These are phyloP conservation scores for Jatropha multifida DNA, from an alignment of 441 rosid genomes.

Conservation along the genomic window DNA sequence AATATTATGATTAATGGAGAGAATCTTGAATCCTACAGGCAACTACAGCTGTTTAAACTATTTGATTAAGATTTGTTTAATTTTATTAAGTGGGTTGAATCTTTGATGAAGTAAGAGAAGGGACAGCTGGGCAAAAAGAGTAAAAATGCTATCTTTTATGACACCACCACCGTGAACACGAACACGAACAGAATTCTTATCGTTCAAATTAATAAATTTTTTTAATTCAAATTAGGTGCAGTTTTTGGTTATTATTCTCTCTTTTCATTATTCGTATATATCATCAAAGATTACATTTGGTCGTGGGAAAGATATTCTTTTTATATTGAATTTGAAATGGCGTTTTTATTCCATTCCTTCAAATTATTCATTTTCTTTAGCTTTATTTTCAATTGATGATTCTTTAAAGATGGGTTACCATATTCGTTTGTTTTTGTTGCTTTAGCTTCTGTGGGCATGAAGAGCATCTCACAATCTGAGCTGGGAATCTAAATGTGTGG, in stretches of 20 bases:
- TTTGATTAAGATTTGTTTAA: too few species aligned
- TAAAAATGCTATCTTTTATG: neutral
- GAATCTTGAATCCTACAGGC: neutral
- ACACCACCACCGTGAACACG: slow-evolving; percentile 6
- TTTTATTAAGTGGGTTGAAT: too few species aligned
- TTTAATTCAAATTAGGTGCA: slow-evolving; percentile 2
- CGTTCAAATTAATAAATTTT: slow-evolving; percentile 1
- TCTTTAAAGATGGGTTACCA: too few species aligned
- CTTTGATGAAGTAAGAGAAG: neutral
- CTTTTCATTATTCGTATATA: slow-evolving; percentile 10
- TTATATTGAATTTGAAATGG: neutral
- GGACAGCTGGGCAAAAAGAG: neutral
- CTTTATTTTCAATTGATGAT: too few species aligned
- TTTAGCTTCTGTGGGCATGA: too few species aligned
- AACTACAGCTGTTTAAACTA: slow-evolving; percentile 15
- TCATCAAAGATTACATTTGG: slow-evolving; percentile 8
- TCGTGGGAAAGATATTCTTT: neutral
- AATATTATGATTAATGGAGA: too few species aligned
- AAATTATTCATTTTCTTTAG: neutral
- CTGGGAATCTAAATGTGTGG: slow-evolving; percentile 6
- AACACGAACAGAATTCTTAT: slow-evolving; percentile 32
- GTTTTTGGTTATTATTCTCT: slow-evolving; percentile 7
- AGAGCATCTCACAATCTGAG: too few species aligned
- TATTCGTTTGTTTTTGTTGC: too few species aligned
- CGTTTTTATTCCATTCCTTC: neutral